These are phyloP conservation scores for Cladosporium sp. DNA, from an alignment of 2,329 filamentous ascomycete species.

Conservation along the genomic window DNA sequence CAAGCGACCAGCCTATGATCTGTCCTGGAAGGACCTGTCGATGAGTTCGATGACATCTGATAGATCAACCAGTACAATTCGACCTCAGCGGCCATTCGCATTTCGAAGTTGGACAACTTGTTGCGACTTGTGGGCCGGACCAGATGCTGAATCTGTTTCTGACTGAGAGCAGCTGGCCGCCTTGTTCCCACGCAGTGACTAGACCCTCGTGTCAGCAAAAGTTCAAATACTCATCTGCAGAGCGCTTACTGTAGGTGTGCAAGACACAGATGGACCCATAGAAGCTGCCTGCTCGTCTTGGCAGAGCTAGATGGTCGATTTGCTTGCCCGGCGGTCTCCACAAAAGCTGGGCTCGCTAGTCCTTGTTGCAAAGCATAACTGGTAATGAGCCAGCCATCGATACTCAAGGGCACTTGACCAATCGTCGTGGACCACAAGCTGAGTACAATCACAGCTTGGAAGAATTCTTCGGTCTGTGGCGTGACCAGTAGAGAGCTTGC, in stretches of 20 bases:
- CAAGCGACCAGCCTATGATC: neutral
- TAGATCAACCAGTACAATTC: constrained; percentile 52
- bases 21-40: constrained; percentile 39
- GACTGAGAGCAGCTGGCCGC: constrained; percentile 44
- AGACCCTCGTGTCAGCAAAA: constrained; percentile 48
- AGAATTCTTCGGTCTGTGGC: constrained; percentile 47
- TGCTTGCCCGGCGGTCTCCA: constrained; percentile 38
- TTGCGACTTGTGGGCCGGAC: constrained; percentile 40
- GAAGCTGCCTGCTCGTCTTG: neutral
- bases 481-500: constrained; percentile 39
- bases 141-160: constrained; percentile 41
- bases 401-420: constrained; percentile 46
- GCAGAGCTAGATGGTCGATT: constrained; percentile 25
- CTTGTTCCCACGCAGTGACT: constrained; percentile 49
- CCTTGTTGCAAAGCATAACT: constrained; percentile 40
- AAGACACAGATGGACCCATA: neutral
- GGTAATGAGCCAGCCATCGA: constrained; percentile 49
- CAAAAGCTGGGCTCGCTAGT: constrained; percentile 19
- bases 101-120: constrained; percentile 46
- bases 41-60: constrained; percentile 39
- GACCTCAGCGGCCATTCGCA: constrained; percentile 51
- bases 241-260: neutral
- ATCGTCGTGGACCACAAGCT: constrained; percentile 52
- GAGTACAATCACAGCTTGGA: constrained; percentile 47
- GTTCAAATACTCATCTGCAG: neutral